Conservation (phyloP, 164 flowering plant genomes). For the Magnolia officinalis region DNA sequence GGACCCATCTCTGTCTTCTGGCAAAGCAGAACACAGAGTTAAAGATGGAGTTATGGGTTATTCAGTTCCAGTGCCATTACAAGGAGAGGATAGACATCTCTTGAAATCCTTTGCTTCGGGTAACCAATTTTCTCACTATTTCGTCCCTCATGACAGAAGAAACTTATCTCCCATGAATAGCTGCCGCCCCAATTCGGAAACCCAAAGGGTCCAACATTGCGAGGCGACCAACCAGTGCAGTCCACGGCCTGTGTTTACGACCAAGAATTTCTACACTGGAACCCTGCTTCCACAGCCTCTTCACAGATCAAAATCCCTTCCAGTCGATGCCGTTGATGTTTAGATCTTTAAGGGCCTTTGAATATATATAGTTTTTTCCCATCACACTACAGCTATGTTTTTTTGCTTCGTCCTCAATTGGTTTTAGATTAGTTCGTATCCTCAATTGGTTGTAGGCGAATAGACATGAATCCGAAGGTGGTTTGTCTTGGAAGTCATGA, state of each 20-base stretch:
- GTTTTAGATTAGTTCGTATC: background rate
- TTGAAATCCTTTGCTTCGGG: constrained; percentile 17
- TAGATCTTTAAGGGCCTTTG: constrained; percentile 3
- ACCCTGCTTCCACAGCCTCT: constrained; percentile 48
- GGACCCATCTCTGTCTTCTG: constrained; percentile 5
- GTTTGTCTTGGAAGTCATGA: background rate
- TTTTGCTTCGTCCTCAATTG: background rate
- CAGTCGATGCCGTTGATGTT: constrained; percentile 28
- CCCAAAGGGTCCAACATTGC: constrained; percentile 17
- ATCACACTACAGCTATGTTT: background rate
- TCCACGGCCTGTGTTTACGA: constrained; percentile 44
- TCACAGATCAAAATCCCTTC: constrained; percentile 40
- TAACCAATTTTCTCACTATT: constrained; percentile 19
- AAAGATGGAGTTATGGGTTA: constrained; percentile 7
- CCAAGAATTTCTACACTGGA: constrained; percentile 51
- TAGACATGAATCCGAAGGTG: background rate
- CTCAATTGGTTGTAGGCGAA: constrained; percentile 5
- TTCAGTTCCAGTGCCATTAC: constrained; percentile 9
- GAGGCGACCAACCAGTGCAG: constrained; percentile 28
- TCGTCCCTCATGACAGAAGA: constrained; percentile 4
- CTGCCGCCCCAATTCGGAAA: constrained; percentile 18
- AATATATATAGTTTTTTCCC: background rate
- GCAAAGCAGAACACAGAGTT: constrained; percentile 10
- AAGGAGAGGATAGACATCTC: constrained; percentile 17
- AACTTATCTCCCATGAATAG: background rate